A percentile compares a stretch with the other conserved stretches of the same genome.
Conservation (phyloP, 805 yeast genomes). For the Metschnikowia koreensis region DNA sequence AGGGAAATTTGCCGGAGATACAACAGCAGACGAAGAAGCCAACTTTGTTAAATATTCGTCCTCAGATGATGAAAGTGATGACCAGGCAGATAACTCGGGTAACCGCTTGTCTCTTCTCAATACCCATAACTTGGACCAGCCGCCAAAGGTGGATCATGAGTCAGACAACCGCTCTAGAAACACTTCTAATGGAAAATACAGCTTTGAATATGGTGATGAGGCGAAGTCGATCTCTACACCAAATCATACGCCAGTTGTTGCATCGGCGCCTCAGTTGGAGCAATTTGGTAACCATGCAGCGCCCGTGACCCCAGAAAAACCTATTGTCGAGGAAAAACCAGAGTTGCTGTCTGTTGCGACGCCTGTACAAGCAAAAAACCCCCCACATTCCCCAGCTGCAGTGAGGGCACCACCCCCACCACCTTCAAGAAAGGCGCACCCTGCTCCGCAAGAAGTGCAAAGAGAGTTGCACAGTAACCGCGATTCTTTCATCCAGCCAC, state of each 20-base stretch:
- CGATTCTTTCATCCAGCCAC: slow-evolving; percentile 25
- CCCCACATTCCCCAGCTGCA: neutral
- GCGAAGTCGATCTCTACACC: slow-evolving; percentile 32
- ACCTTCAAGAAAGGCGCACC: slow-evolving; percentile 50
- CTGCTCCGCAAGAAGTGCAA: slow-evolving; percentile 4
- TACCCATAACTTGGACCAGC: slow-evolving; percentile 30
- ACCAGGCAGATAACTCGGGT: slow-evolving; percentile 20
- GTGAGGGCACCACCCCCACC: slow-evolving; percentile 53
- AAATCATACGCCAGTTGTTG: slow-evolving; percentile 13
- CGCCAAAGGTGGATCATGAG: slow-evolving; percentile 18
- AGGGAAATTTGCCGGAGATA: slow-evolving; percentile 10
- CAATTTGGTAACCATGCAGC: neutral
- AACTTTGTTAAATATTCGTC: slow-evolving; percentile 37
- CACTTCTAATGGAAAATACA: slow-evolving; percentile 27
- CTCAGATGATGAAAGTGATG: slow-evolving; percentile 32
- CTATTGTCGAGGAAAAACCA: neutral
- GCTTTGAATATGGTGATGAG: slow-evolving; percentile 44
- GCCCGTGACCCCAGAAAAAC: neutral
- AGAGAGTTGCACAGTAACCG: slow-evolving; percentile 35
- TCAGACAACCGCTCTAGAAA: slow-evolving; percentile 16
- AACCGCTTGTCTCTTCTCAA: slow-evolving; percentile 33
- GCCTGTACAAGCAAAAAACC: neutral
- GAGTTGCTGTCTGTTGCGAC: neutral
- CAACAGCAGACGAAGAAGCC: slow-evolving; percentile 27
- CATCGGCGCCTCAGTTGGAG: slow-evolving; percentile 1